phyloP scores from a whole-genome alignment of 352 stramenopile species.

The Phytophthora vignae region DNA sequence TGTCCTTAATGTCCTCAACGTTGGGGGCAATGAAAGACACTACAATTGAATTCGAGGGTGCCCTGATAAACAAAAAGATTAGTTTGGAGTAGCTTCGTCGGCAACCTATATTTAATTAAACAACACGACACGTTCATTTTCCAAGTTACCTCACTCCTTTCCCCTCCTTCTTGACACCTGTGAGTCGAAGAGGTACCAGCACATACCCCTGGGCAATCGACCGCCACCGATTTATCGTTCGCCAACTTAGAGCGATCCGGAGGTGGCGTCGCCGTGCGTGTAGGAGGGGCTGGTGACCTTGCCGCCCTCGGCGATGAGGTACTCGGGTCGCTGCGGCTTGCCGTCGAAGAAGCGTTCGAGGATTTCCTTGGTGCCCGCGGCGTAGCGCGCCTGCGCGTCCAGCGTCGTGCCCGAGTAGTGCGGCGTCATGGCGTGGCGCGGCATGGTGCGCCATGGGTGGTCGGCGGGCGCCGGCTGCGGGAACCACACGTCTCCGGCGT shows the following conservation, averaged over 20 bases:
- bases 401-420: conserved; percentile 57
- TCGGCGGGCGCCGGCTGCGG: conserved; percentile 76
- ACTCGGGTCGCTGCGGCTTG: conserved; percentile 46
- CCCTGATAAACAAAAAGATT: too few species aligned
- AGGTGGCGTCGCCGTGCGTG: conserved; percentile 43
- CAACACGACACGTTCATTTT: too few species aligned
- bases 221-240: too few species aligned
- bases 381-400: conserved; percentile 45
- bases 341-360: conserved; percentile 53
- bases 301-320: conserved; percentile 49
- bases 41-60: too few species aligned
- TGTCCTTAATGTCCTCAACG: too few species aligned
- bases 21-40: too few species aligned
- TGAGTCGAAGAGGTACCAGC: too few species aligned
- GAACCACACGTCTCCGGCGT: conserved; percentile 80
- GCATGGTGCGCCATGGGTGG: conserved; percentile 55
- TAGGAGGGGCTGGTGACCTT: conserved; percentile 48
- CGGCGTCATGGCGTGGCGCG: conserved; percentile 56
- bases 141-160: too few species aligned
- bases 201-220: too few species aligned
- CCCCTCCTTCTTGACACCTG: too few species aligned
- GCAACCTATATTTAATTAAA: too few species aligned
- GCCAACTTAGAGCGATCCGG: conserved; percentile 28
- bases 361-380: conserved; percentile 51
- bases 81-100: too few species aligned